These are phyloP conservation scores for Dacryopinax spathularia DNA, from an alignment of 768 basidiomycete species.

Conservation along the genomic window DNA sequence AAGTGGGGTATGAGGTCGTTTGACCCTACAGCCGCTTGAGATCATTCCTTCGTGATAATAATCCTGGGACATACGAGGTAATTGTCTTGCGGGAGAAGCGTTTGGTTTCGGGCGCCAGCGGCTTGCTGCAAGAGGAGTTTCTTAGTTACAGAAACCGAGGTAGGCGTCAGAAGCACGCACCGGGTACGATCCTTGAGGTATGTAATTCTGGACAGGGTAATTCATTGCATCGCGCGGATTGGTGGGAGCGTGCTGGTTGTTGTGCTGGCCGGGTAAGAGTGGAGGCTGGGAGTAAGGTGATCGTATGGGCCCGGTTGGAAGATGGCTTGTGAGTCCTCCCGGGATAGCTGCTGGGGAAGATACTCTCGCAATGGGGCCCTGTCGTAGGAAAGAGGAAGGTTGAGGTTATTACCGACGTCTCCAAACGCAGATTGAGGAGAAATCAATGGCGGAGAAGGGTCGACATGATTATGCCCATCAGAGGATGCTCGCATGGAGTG, in stretches of 20 bases:
- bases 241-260: not conserved
- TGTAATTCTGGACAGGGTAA: not conserved
- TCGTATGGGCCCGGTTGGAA: not conserved
- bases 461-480: not conserved
- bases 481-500: not conserved
- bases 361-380: constrained; percentile 2
- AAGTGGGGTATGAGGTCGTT: not conserved
- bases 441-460: constrained; percentile 2
- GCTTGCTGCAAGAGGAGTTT: not conserved
- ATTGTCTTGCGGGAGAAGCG: not conserved
- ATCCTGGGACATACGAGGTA: not conserved
- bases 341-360: constrained; percentile 2
- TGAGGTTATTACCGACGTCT: not conserved
- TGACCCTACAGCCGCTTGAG: not conserved
- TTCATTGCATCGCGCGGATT: not conserved
- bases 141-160: too few species aligned
- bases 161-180: not conserved
- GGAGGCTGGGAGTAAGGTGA: not conserved
- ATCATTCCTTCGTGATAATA: not conserved
- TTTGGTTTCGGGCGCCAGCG: not conserved
- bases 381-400: constrained; percentile 4
- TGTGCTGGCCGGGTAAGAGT: constrained; percentile 1
- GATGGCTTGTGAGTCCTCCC: constrained; percentile 1
- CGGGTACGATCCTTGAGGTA: not conserved
- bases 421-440: constrained; percentile 2